Evolutionary conservation across 108 stramenopile species (phyloP), one percentile per base, ranked within the genome.

Genomic region (Pseudonitzschia multistriata): DNA sequence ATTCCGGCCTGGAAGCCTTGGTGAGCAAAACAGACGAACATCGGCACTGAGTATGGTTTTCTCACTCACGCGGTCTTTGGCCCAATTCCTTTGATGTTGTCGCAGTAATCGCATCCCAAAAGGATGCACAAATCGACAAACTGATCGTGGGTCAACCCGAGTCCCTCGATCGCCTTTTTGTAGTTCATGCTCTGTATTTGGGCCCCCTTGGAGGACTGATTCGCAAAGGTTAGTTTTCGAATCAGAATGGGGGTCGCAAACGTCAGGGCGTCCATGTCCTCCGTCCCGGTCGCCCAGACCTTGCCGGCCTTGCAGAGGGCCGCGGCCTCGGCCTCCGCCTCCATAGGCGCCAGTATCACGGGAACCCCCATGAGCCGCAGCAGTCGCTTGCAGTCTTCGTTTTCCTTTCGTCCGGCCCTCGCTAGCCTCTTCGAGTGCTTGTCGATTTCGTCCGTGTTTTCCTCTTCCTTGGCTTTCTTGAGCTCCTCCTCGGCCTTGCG

Each of bases 181-280:
- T 97, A 96, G 67, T 88, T 78, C 65, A 99, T 92, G 52, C 90
- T 85, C 66, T 97, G 89, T 0, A 96, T 76, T 29, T 82, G 84
- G 11, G 74, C 35, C 39, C 92, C 88, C 24, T 54, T 54, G 33
- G 33, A 33, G 48, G 67, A 67, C 15, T 78, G 79, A 64, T 83
- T 88, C 49, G 95, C 89, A 85, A 96, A 96, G 19, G 91, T 96
- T 89, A 93, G 88, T 78, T 96, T 97, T 6, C 97, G 81, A 0
- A 99, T 63, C 34, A 96, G 74, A 17, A 96, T 76, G 17, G 99
- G 97, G 0, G 97, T 92, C 1, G 74, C 75, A 77, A 99, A 99
- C 22, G 97, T 98, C 74, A 99, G 79, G 21, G 97, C 96, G 73
- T 99, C 99, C 98, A 98, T 98, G 83, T 99, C 99, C 78, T 99